Conservation (phyloP, 768 basidiomycete genomes). For the Amylocystis lapponica region DNA sequence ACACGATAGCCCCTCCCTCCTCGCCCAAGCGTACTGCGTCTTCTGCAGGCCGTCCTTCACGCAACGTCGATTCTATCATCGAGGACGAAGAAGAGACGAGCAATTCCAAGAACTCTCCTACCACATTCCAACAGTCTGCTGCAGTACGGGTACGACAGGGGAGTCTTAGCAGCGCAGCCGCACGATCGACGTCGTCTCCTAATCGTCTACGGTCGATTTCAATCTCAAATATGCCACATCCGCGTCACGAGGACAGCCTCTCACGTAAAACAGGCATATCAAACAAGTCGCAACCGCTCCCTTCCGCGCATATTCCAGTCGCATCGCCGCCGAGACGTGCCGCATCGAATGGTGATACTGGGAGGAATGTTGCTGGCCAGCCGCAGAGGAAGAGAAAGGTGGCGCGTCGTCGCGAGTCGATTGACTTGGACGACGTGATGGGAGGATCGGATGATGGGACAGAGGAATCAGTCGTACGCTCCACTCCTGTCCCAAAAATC, state of each 20-base stretch:
- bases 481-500: neutral
- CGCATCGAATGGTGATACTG: neutral
- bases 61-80: conserved; percentile 55
- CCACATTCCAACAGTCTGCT: conserved; percentile 35
- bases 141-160: conserved; percentile 6
- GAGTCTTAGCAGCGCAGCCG: conserved; percentile 8
- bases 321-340: neutral
- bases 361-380: too few species aligned
- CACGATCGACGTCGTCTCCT: conserved; percentile 22
- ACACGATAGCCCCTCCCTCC: conserved; percentile 1
- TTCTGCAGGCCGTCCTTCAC: conserved; percentile 31
- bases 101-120: conserved; percentile 31
- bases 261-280: neutral
- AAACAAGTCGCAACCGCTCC: conserved; percentile 3
- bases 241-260: conserved; percentile 6
- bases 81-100: conserved; percentile 56
- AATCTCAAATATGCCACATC: conserved; percentile 18
- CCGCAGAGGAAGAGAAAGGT: conserved; percentile 48
- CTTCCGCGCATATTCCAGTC: neutral
- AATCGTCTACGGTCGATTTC: conserved; percentile 17
- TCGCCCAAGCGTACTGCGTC: conserved; percentile 3
- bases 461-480: conserved; percentile 7
- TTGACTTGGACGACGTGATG: conserved; percentile 75
- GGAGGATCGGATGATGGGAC: conserved; percentile 61
- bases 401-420: conserved; percentile 55